A percentile compares a stretch with the other conserved stretches of the same genome.
phyloP scores from a whole-genome alignment of 805 yeast species.

The Grigorovia humatica region DNA sequence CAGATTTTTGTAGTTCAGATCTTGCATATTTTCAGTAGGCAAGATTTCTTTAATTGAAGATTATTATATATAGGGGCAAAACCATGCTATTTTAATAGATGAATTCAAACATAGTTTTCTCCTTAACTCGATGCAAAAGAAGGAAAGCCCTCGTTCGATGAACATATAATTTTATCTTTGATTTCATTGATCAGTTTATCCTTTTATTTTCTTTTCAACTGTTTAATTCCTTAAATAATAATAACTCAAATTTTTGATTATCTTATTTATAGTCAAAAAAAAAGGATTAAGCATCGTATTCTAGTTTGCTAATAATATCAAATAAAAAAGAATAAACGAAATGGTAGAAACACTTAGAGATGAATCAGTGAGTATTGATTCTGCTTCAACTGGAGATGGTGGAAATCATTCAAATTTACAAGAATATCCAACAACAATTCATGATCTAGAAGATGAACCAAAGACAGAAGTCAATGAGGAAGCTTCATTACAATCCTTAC shows the following conservation, averaged over 20 bases:
- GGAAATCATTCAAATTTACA: neutral
- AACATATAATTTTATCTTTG: neutral
- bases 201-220: too few species aligned
- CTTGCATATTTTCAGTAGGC: neutral
- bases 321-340: too few species aligned
- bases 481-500: neutral
- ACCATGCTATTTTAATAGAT: neutral
- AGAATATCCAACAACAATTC: slow-evolving; percentile 2
- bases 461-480: neutral
- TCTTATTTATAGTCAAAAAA: too few species aligned
- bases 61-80: neutral
- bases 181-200: neutral
- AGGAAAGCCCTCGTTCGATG: too few species aligned
- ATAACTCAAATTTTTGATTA: too few species aligned
- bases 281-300: too few species aligned
- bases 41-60: too few species aligned
- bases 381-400: neutral
- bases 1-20: too few species aligned
- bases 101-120: neutral
- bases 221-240: too few species aligned
- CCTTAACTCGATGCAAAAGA: neutral
- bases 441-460: slow-evolving; percentile 1
- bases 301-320: too few species aligned
- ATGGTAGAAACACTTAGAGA: neutral
- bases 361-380: neutral